Base-by-base conservation (phyloP, 805 yeast genomes). In the Tetrapisispora phaffii region DNA sequence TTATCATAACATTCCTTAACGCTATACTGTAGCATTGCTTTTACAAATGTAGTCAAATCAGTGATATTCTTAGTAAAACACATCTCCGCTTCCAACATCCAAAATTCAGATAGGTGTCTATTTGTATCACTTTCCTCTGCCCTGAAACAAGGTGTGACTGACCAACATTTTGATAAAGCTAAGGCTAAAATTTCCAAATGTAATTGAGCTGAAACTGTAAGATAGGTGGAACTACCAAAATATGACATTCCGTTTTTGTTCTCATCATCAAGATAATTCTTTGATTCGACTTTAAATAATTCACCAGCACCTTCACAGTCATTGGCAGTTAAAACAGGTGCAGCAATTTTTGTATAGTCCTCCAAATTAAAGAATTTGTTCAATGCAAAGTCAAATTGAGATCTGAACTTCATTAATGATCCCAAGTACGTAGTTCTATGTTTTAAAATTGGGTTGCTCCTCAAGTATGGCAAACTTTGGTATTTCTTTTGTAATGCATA, bases 261-360 rank as follows among this genome's bases (percentile, higher is more conserved):
- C 5, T 13, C 22, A 7, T 34, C 28, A n/a, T 16, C 22, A 16
- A 22, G 3, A 29, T 34, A 28, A 6, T 46, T 47, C 19, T 49
- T 50, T 48, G 66, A 45, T 41, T 55, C 69, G 10, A 89, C 66
- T 39, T 66, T 67, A 52, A 93, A 93, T 49, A 85, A 76, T 59
- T 93, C 97, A 4, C 97, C 97, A 3, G 95, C 97, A 16, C 98
- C 97, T 66, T 93, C 99, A 60, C 97, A 90, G 61, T 93, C 98
- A 1, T 94, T 78, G 10, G 85, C 71, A 0, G 98, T 93, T 20
- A 90, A 66, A 12, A 90, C 55, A 7, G 99, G 98, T 3, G 97
- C 95, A 22, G 80, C 71, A 0, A 85, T 87, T 66, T 86, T 89
- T 13, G 72, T 65, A 52, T 85, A 87, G 13, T 74, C 74, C 17